Base-by-base conservation (phyloP, 768 basidiomycete genomes). In the Termitomyces sp. region DNA sequence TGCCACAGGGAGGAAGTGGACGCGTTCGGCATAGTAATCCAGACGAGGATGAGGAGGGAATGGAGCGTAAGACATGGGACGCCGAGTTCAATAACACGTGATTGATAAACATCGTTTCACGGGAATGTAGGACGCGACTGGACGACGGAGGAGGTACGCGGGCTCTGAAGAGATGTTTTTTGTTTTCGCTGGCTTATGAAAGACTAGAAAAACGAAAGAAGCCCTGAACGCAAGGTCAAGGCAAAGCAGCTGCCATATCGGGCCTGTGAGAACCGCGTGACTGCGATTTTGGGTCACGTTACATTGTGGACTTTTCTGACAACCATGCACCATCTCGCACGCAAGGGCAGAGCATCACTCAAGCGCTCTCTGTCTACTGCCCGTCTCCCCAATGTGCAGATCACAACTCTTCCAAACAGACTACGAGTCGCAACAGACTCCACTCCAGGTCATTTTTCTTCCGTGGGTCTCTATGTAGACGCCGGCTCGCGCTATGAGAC, bases 391-490 rank as follows among this genome's bases (percentile, higher is more conserved):
- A 57, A 76, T 3, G 76, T 81, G 26, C 79, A 82, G 62, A 79
- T 96, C 33, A 95, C 96, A 0, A 94, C 92, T 0, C 79, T 98
- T 0, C 86, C 93, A 5, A 98, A 97, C 75, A 92, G 88, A 70
- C 81, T 98, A 46, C 79, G 94, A 58, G 92, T 98, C 43, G 94
- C 92, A 16, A 97, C 94, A 8, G 92, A 97, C 71, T 77, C 82
- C 2, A 89, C 90, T 3, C 94, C 94, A 0, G 92, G 94, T 18
- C 94, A 98, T 75, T 98, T 98, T 71, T 90, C 94, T 36, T 88
- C 94, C 0, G 81, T 96, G 0, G 97, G 96, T 3, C 82, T 98
- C 41, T 98, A 94, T 66, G 80, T 98, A 64, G 94, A 98, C 70
- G 94, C 92, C 2, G 97, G 97, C 26, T 86, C 92, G 30, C 81